phyloP scores from a whole-genome alignment of 2,329 filamentous ascomycete genomes.

The Fusarium sp. region DNA sequence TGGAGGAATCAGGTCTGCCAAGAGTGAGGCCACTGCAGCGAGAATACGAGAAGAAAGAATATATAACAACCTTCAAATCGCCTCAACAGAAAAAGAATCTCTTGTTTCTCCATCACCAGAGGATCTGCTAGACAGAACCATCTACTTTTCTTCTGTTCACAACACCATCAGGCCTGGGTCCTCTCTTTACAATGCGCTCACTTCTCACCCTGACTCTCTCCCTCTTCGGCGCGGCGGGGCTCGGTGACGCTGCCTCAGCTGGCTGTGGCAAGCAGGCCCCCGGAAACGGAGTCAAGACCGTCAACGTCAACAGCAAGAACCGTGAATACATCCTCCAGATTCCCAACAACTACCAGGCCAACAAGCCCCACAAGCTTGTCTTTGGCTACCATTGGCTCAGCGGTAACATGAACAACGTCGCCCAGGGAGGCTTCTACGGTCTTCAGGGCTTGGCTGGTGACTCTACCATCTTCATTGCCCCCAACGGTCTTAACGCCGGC shows the following conservation, averaged over 20 bases:
- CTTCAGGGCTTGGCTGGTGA: slow-evolving; percentile 50
- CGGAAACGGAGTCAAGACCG: slow-evolving; percentile 46
- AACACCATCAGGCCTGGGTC: neutral
- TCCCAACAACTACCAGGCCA: slow-evolving; percentile 45
- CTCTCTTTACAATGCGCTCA: slow-evolving; percentile 7
- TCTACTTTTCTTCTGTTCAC: neutral
- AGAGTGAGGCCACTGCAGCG: neutral
- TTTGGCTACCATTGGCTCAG: slow-evolving; percentile 52
- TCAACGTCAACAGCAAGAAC: slow-evolving; percentile 46
- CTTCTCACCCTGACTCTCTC: slow-evolving; percentile 18
- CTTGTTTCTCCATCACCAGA: slow-evolving; percentile 5
- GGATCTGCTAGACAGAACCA: slow-evolving; percentile 25
- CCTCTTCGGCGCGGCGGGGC: slow-evolving; percentile 19
- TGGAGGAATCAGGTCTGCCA: neutral
- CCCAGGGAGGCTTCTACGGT: slow-evolving; percentile 54
- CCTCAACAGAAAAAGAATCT: neutral
- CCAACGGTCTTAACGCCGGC: slow-evolving; percentile 54
- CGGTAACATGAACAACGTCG: slow-evolving; percentile 53
- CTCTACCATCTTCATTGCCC: slow-evolving; percentile 57
- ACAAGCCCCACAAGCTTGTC: slow-evolving; percentile 46
- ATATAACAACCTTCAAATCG: neutral
- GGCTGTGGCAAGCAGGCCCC: slow-evolving; percentile 51
- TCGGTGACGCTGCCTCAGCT: slow-evolving; percentile 43
- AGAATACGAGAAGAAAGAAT: neutral
- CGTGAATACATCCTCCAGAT: slow-evolving; percentile 54